Base-by-base conservation (phyloP, 139 green algal genomes). In the Astrephomene gubernaculifera region DNA sequence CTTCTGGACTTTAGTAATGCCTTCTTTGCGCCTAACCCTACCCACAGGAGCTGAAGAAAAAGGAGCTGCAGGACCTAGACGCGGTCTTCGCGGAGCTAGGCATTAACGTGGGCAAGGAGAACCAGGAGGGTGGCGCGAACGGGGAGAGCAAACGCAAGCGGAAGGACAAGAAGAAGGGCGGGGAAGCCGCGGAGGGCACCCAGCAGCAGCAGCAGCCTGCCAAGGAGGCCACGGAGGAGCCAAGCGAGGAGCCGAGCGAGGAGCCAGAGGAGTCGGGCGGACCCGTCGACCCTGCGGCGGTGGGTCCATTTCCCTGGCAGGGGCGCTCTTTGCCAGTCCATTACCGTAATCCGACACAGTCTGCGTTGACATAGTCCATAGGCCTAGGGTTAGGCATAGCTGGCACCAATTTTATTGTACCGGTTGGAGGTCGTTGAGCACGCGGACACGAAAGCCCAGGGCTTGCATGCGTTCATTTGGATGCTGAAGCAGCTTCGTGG, bases 1-100 rank as follows among this genome's bases (percentile, higher is more conserved):
- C n/a, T n/a, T n/a, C n/a, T n/a, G n/a, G n/a, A n/a, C n/a, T n/a
- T n/a, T n/a, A n/a, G n/a, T n/a, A n/a, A n/a, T n/a, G n/a, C n/a
- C n/a, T n/a, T 57, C 49, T 57, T 57, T 12, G 12, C 49, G 12
- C 49, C 31, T 67, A n/a, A 67, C 21, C 21, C 57, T 43, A 60
- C 27, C 35, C 27, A 24, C 87, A 94, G 91, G 91, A 95, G 78
- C 57, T 93, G 60, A 95, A 95, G 80, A 93, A 95, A 86, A 95
- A 95, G 89, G 92, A 95, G 83, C 89, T 95, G 79, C 89, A 95
- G 44, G 92, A 94, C 75, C 72, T 95, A 29, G 90, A 95, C 45
- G 90, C 90, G 0, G 84, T 94, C 60, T 90, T 95, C 69, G 85
- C 86, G 6, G 87, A 95, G 86, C 80, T 95, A 36, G 92, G 92